These are phyloP conservation scores for Nemania sp. DNA, from an alignment of 2,329 filamentous ascomycete species.

Conservation along the genomic window DNA sequence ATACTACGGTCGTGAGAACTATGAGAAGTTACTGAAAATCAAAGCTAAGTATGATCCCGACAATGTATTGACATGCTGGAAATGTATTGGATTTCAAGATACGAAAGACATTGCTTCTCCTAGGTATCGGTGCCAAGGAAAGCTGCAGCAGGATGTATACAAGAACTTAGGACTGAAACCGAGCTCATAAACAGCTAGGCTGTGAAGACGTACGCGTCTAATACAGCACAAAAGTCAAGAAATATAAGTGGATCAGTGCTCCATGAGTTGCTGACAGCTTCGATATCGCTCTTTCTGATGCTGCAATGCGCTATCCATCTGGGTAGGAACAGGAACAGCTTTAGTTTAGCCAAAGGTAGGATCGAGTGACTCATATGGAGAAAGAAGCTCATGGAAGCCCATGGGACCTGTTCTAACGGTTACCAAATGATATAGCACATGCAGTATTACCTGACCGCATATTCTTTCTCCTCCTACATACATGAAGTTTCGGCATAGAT, in stretches of 20 bases:
- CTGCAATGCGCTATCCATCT: too few relatives aligned
- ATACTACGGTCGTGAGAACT: conserved; percentile 25
- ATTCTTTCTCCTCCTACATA: too few relatives aligned
- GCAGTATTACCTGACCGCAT: too few relatives aligned
- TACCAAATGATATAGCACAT: too few relatives aligned
- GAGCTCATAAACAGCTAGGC: conserved; percentile 11
- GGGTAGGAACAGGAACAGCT: too few relatives aligned
- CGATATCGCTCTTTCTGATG: neutral
- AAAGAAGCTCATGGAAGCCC: too few relatives aligned
- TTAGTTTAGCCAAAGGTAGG: too few relatives aligned
- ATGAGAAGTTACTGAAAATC: conserved; percentile 20
- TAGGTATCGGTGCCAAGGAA: conserved; percentile 24
- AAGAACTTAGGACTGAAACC: conserved; percentile 20
- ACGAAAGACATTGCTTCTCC: conserved; percentile 18
- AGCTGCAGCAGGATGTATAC: conserved; percentile 24
- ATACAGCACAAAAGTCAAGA: neutral
- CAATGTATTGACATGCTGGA: conserved; percentile 26
- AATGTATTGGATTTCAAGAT: conserved; percentile 26
- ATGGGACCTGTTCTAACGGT: too few relatives aligned
- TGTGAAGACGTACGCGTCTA: neutral
- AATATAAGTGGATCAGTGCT: neutral
- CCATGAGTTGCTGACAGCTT: neutral
- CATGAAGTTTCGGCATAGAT: too few relatives aligned
- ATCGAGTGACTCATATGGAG: too few relatives aligned
- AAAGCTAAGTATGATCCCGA: conserved; percentile 26